A percentile compares a stretch with the other conserved stretches of the same genome.
Conservation (phyloP, 2,329 filamentous ascomycete genomes). For the Metarhizium humberi region DNA sequence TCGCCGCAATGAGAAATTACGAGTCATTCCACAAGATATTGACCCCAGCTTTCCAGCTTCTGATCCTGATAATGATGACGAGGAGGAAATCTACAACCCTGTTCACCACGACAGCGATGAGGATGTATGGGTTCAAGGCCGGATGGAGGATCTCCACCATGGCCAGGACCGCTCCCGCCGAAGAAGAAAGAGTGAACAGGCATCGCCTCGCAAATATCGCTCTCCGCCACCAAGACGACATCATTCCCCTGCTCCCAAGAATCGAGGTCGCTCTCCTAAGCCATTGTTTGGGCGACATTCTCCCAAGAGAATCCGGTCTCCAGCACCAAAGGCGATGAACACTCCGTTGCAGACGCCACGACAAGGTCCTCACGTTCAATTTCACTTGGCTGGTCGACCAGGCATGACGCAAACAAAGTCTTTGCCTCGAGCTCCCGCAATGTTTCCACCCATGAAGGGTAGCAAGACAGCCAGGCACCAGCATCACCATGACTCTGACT, state of each 20-base stretch:
- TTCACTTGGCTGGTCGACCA: slow-evolving; percentile 44
- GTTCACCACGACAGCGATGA: slow-evolving; percentile 57
- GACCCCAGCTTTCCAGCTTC: slow-evolving; percentile 96
- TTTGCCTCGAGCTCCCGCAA: slow-evolving; percentile 67
- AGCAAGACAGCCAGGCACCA: slow-evolving; percentile 25
- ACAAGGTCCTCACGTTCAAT: slow-evolving; percentile 26
- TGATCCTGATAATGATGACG: slow-evolving; percentile 78
- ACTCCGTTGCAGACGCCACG: slow-evolving; percentile 31
- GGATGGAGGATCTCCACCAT: slow-evolving; percentile 57
- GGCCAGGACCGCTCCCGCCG: slow-evolving; percentile 42
- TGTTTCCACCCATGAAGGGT: slow-evolving; percentile 49
- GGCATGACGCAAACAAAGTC: slow-evolving; percentile 74
- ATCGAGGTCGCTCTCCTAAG: slow-evolving; percentile 29
- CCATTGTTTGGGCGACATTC: slow-evolving; percentile 55
- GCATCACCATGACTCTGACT: slow-evolving; percentile 27
- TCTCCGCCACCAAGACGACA: slow-evolving; percentile 31
- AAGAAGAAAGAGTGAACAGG: slow-evolving; percentile 39
- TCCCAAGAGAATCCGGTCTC: slow-evolving; percentile 61
- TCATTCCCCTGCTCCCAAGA: slow-evolving; percentile 28
- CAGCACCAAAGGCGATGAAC: slow-evolving; percentile 43
- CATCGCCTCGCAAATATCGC: slow-evolving; percentile 34
- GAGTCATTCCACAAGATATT: slow-evolving; percentile 85
- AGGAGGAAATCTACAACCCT: slow-evolving; percentile 55
- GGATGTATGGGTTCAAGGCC: slow-evolving; percentile 60
- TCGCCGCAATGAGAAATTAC: slow-evolving; percentile 71